A percentile compares a stretch with the other conserved stretches of the same genome.
phyloP scores from a whole-genome alignment of 345 rosid species.

The Salix purpurea region DNA sequence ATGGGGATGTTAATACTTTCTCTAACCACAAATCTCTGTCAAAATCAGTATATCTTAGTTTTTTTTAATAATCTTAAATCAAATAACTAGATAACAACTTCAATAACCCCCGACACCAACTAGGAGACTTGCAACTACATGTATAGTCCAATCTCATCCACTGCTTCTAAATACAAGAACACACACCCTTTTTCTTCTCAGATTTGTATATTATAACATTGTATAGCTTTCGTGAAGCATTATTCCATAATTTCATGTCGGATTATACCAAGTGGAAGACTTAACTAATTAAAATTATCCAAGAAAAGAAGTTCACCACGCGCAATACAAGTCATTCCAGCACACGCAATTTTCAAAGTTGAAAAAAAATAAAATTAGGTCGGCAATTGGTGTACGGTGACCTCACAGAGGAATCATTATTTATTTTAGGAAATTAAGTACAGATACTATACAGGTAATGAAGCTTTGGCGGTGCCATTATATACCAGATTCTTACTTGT shows the following conservation, averaged over 20 bases:
- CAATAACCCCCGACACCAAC: too few relatives aligned
- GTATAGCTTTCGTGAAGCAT: slow-evolving; percentile 6
- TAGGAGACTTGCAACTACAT: too few relatives aligned
- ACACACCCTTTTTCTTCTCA: neutral
- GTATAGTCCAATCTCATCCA: neutral
- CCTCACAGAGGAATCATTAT: neutral
- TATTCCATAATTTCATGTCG: slow-evolving; percentile 19
- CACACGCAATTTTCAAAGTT: neutral
- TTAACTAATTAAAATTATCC: neutral
- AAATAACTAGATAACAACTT: too few relatives aligned
- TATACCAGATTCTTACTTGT: neutral
- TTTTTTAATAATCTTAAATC: too few relatives aligned
- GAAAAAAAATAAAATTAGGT: neutral
- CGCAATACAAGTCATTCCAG: neutral
- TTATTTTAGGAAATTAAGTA: neutral
- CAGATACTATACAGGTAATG: slow-evolving; percentile 16
- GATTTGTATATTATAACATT: neutral
- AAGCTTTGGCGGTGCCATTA: slow-evolving; percentile 15
- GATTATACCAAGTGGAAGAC: slow-evolving; percentile 6
- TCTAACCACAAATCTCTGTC: too few relatives aligned
- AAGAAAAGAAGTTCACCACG: neutral
- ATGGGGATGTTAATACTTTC: too few relatives aligned
- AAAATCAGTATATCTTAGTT: too few relatives aligned
- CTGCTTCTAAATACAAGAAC: neutral
- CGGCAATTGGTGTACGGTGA: neutral